Evolutionary conservation across 2,329 filamentous ascomycete species (phyloP), one percentile per base, ranked within the genome.

Genomic region (Cercospora nicotianae): DNA sequence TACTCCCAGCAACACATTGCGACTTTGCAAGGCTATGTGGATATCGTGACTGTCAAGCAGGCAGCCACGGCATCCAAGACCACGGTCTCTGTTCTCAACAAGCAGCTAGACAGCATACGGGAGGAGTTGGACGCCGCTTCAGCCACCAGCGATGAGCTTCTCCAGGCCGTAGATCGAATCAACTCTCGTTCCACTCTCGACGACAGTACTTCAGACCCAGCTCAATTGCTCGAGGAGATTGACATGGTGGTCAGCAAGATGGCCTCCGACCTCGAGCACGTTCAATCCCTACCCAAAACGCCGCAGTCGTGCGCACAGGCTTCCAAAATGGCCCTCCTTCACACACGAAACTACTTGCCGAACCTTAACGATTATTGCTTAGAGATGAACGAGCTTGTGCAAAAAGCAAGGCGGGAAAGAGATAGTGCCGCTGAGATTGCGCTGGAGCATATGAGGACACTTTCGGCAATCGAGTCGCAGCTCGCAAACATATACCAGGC

Each of bases 211-310:
- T 75, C 87, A 60, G 91, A 94, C 71, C 85, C 90, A 5, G 80
- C 83, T 23, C 88, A 90, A 69, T 82, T 97, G 6, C 83, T 95
- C 60, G 87, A 93, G 69, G 95, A 98, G 77, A 93, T 98, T 53
- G 90, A 94, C 76, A 90, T 92, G 0, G 85, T 98, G 65, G 89
- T 90, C 62, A 93, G 89, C 74, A 97, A 97, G 80, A 91, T 99
- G 60, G 89, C 90, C 59, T 91, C 90, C 5, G 95, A 98, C 79
- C 92, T 93, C 76, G 90, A 93, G 72, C 90, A 92, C 72, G 88
- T 93, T 10, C 82, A 93, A 55, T 85, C 86, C 5, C 89, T 93
- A 70, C 83, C 87, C 1, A 87, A 87, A 70, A 89, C 89, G 48
- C 82, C 89, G n/a, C 90, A 89, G 72, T 85, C 87, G 4, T 81